Base-by-base conservation (phyloP, 169 alveolate species). In the Cryptosporidium parvum region DNA sequence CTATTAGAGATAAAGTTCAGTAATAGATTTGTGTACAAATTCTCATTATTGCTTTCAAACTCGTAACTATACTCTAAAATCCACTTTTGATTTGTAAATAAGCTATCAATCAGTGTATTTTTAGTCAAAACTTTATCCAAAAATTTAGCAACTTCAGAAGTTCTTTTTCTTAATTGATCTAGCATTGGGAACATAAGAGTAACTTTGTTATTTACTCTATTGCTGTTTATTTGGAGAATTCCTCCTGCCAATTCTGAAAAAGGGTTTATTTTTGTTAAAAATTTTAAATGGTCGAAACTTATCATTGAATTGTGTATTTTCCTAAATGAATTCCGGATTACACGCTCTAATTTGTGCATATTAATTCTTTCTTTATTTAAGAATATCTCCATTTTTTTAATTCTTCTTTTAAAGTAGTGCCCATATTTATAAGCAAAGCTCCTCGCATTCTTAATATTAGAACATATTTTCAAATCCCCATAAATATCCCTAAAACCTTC, bases 401-500 rank as follows among this genome's bases (percentile, higher is more conserved):
- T 33, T 26, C 71, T 53, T 26, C 59, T 73, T n/a, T 59, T 56
- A 33, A 73, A 73, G 5, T 29, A 73, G 26, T 73, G 39, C 3
- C 42, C 33, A n/a, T 56, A 56, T 33, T 33, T 42, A 6, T 35
- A 33, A 1, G 39, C 9, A 12, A 73, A 73, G 44, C 5, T 2
- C 10, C 45, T 59, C 39, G 2, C 8, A 51, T 56, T 23, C 3
- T 23, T n/a, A 14, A 39, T 21, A 56, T 59, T 37, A 35, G 56
- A 70, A 59, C 86, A 73, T 1, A 29, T 39, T 42, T 35, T 52
- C 23, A 73, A 31, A n/a, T 73, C 68, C 16, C 58, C 70, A 42
- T 73, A 73, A 8, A 73, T 29, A 73, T 73, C 86, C 39, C 84
- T 69, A 16, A 69, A 69, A 9, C 58, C 14, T 10, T 69, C 84